Evolutionary conservation across 441 rosid species (phyloP).

Genomic region (Brassica hybrid): DNA sequence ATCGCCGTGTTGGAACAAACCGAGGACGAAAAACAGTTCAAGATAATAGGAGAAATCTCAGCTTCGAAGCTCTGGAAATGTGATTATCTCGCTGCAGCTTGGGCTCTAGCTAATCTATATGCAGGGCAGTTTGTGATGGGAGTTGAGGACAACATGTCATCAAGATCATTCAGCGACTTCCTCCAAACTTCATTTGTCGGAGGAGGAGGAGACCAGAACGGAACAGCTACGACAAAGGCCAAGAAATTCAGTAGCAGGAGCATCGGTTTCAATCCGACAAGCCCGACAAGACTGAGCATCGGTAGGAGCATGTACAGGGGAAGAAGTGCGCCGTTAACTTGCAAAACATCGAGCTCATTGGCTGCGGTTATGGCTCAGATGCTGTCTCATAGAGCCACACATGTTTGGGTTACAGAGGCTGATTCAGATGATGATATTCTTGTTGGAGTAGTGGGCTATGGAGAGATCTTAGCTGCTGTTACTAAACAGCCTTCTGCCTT

Average conservation of each 20-base stretch:
- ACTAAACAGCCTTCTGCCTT: slow-evolving; percentile 62
- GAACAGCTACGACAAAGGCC: slow-evolving; percentile 45
- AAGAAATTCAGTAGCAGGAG: slow-evolving; percentile 84
- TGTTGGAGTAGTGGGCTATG: slow-evolving; percentile 88
- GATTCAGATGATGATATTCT: slow-evolving; percentile 78
- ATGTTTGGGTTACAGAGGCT: slow-evolving; percentile 91
- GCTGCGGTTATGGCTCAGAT: slow-evolving; percentile 99
- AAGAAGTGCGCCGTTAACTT: slow-evolving; percentile 87
- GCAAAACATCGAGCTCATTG: slow-evolving; percentile 76
- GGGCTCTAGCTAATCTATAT: slow-evolving; percentile 89
- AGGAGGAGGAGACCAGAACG: slow-evolving; percentile 26
- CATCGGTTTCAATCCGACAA: slow-evolving; percentile 77
- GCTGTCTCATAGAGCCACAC: slow-evolving; percentile 92
- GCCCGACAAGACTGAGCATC: slow-evolving; percentile 52
- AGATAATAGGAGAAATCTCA: slow-evolving; percentile 90
- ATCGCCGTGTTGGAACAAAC: slow-evolving; percentile 74
- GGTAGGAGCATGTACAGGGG: slow-evolving; percentile 94
- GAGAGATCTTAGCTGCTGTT: slow-evolving; percentile 78
- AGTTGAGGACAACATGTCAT: slow-evolving; percentile 72
- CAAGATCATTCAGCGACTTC: slow-evolving; percentile 63
- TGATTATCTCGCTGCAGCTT: slow-evolving; percentile 87
- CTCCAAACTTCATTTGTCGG: slow-evolving; percentile 50
- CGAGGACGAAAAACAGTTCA: slow-evolving; percentile 55
- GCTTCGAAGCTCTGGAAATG: slow-evolving; percentile 94
- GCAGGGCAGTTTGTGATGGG: slow-evolving; percentile 97